A percentile compares a stretch with the other conserved stretches of the same genome.
Evolutionary conservation across 2,329 filamentous ascomycete species (phyloP).

Genomic region (Chrysoporthe cubensis): DNA sequence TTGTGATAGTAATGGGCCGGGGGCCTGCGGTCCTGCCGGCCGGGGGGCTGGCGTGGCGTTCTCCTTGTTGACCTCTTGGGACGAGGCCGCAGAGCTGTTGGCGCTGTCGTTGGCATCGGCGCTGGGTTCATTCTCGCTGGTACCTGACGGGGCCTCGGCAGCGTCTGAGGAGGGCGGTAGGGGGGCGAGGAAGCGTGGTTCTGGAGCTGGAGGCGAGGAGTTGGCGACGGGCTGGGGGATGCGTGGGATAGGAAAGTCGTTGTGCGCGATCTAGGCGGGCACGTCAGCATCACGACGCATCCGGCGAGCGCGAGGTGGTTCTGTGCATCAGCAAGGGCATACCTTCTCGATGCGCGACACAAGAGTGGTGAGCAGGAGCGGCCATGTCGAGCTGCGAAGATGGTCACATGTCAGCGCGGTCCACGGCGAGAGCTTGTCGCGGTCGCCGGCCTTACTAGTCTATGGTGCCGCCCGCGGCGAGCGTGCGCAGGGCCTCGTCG

Average conservation of each 20-base stretch:
- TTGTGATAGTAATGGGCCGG: constrained; percentile 41
- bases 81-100: constrained; percentile 38
- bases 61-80: constrained; percentile 70
- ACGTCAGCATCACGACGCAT: constrained; percentile 16
- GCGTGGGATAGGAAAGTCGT: constrained; percentile 75
- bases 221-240: constrained; percentile 49
- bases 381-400: constrained; percentile 67
- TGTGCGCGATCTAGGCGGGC: constrained; percentile 66
- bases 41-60: constrained; percentile 57
- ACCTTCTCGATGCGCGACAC: constrained; percentile 70
- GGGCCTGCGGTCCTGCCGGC: constrained; percentile 40
- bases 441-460: constrained; percentile 54
- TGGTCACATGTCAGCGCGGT: constrained; percentile 36
- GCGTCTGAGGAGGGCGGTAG: constrained; percentile 48
- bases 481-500: constrained; percentile 50
- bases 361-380: constrained; percentile 65
- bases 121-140: constrained; percentile 41
- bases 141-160: constrained; percentile 47
- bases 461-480: constrained; percentile 57
- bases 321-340: neutral
- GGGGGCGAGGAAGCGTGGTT: constrained; percentile 49
- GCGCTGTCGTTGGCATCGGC: constrained; percentile 28
- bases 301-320: neutral
- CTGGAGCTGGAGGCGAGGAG: constrained; percentile 44
- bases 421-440: neutral